Base-by-base conservation (phyloP, 106 monocot genomes). In the Xerophyta viscosa region DNA sequence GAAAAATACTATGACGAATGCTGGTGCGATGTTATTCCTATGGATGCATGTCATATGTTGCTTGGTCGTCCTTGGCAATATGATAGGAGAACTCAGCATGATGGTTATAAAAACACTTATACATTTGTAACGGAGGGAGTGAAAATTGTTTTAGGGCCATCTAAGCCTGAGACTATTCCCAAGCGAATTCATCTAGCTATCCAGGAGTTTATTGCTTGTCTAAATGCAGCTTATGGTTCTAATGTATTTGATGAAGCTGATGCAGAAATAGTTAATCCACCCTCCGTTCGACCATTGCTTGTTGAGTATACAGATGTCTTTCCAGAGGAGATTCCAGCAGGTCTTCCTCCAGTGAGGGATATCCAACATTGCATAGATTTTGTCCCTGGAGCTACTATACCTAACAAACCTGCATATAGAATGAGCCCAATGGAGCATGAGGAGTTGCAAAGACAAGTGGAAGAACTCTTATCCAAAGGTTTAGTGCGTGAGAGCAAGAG, bases 21-120 rank as follows among this genome's bases (percentile, higher is more conserved):
- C n/a, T 60, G 60, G 60, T 61, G 61, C 30, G 61, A 61, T 22
- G 48, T 61, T 3, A 11, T 61, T 6, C 8, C 2, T 3, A 61
- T 61, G 48, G 61, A 61, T 48, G 57, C 14, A 23, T 57, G 41
- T 27, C 57, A 42, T 39, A 10, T 57, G 14, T 41, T 57, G 21
- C n/a, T 61, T 6, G 48, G 48, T 8, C n/a, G 59, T 17, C 59
- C 59, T 8, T 59, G 45, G 19, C 47, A 61, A 49, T 61, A 15
- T 20, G 60, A 60, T 14, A 46, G 47, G 10, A 8, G 47, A 21
- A 29, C 21, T n/a, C 2, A 4, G 13, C 63, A 63, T 39, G 24
- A 51, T 51, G 50, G 63, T 12, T 9, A 20, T 3, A 15, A 25
- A 0, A 63, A 51, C 51, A 63, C 50, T 4, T 63, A 63, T n/a